Percentiles rank a stretch among this genome's conserved stretches.
Conservation (phyloP, 2,329 filamentous ascomycete genomes). For the Colletotrichum melonis region DNA sequence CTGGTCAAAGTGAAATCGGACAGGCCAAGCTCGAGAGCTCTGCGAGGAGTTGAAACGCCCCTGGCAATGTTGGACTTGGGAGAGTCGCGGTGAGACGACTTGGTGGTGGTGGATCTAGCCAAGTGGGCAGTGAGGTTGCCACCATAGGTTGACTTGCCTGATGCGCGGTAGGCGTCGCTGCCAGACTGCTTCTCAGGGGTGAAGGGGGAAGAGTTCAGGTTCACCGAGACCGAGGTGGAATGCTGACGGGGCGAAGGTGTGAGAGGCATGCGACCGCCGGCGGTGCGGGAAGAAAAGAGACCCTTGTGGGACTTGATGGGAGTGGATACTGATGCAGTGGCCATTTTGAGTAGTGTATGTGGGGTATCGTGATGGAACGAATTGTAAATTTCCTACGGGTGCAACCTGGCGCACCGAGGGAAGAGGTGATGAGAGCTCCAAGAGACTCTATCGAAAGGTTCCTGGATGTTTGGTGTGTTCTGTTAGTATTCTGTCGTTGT, state of each 20-base stretch:
- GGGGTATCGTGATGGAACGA: constrained; percentile 46
- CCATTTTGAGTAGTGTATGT: constrained; percentile 71
- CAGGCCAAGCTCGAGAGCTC: constrained; percentile 86
- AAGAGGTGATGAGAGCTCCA: constrained; percentile 57
- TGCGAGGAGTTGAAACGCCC: constrained; percentile 79
- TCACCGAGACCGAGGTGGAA: constrained; percentile 59
- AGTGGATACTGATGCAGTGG: constrained; percentile 83
- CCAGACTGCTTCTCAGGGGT: constrained; percentile 73
- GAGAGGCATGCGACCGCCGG: constrained; percentile 92
- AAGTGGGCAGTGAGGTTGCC: constrained; percentile 85
- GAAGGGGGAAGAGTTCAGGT: constrained; percentile 77
- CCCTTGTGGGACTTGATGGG: constrained; percentile 95
- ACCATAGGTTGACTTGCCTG: constrained; percentile 80
- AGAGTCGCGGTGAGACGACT: constrained; percentile 81
- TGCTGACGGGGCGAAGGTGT: constrained; percentile 87
- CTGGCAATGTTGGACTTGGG: constrained; percentile 97
- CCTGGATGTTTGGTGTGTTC: constrained; percentile 55
- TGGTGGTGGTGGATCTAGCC: constrained; percentile 72
- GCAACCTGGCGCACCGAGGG: constrained; percentile 57
- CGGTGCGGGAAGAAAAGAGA: constrained; percentile 91
- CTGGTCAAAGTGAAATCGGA: constrained; percentile 93
- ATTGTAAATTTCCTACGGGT: constrained; percentile 55
- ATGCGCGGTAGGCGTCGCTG: constrained; percentile 61
- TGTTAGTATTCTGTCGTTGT: constrained; percentile 58
- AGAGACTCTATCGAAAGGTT: constrained; percentile 71